Base-by-base conservation (phyloP, 1,284 basidiomycete species). In the Ceratobasidium sp. region DNA sequence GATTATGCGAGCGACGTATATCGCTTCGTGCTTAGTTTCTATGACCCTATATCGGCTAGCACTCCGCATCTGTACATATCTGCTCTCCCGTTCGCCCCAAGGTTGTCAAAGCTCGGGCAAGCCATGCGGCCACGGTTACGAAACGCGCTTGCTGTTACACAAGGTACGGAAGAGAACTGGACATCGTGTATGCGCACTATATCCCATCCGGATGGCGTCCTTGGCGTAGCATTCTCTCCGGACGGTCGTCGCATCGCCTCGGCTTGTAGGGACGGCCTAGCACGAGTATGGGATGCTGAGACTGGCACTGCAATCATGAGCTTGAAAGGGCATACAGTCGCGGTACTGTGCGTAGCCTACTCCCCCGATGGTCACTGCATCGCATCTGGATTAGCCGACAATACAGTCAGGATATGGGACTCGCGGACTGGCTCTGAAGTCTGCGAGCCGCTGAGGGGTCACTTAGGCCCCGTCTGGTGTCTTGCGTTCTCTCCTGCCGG, bases 41-140 rank as follows among this genome's bases (percentile, higher is more conserved):
- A 66, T 20, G 63, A 66, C 63, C 5, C 63, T 6, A 66, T 66
- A 26, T 44, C 40, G 13, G 20, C 18, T 6, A 66, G 63, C n/a
- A 66, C 63, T n/a, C 63, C 63, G 13, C 63, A 66, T 46, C 63
- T 66, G 6, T 66, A 66, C n/a, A 18, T 44, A 42, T 66, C 63
- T n/a, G 63, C 63, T 12, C 40, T 66, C 18, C 18, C 63, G 2
- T 26, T 44, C 3, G 39, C 63, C 9, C 63, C 63, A 66, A 49
- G 18, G 15, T 15, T 18, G 15, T 42, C 63, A 66, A n/a, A 23
- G n/a, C n/a, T 66, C 12, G n/a, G 15, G 2, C n/a, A 28, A n/a
- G 18, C 39, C 5, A n/a, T 66, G 39, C 18, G 26, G 39, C 13
- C 18, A 40, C 20, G n/a, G 23, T 44, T 66, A 20, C 39, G 9